Percentiles rank a stretch among this genome's conserved stretches.
Evolutionary conservation across 495 filamentous ascomycete genomes (phyloP).

Genomic region (Pseudevernia furfuracea): DNA sequence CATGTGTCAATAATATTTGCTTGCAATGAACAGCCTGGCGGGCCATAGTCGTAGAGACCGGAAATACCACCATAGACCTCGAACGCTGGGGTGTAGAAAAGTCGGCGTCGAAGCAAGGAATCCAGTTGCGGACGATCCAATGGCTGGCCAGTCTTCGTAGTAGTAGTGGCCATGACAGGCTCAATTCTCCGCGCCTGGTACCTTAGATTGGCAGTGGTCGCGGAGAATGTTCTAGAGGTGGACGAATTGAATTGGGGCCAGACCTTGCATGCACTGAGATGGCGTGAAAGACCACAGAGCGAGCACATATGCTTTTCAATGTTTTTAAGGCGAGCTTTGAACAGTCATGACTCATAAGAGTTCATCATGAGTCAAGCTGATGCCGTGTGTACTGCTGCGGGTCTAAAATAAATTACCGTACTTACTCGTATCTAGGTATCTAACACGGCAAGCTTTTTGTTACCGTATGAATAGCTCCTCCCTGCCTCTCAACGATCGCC

Average conservation of each 20-base stretch:
- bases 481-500: no score
- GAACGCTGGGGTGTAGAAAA: conserved; percentile 93
- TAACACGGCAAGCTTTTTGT: neutral
- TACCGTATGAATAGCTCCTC: neutral
- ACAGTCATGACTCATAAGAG: conserved; percentile 8
- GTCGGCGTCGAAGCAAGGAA: conserved; percentile 72
- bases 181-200: conserved; percentile 25
- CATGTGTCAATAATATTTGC: conserved; percentile 84
- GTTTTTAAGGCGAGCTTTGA: neutral
- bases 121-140: conserved; percentile 77
- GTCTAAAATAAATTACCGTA: neutral
- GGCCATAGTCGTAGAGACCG: conserved; percentile 81
- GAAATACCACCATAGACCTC: conserved; percentile 87
- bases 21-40: conserved; percentile 69
- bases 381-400: neutral
- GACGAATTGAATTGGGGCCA: neutral
- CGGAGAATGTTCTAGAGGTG: conserved; percentile 25
- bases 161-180: conserved; percentile 53
- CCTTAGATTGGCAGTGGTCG: conserved; percentile 22
- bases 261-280: conserved; percentile 12
- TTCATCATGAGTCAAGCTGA: conserved; percentile 1
- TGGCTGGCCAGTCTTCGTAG: conserved; percentile 78
- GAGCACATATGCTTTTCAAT: conserved; percentile 26
- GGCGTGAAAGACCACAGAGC: conserved; percentile 23
- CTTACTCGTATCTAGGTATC: no score